These are phyloP conservation scores for Crucihimalaya himalaica DNA, from an alignment of 345 rosid genomes.

Conservation along the genomic window DNA sequence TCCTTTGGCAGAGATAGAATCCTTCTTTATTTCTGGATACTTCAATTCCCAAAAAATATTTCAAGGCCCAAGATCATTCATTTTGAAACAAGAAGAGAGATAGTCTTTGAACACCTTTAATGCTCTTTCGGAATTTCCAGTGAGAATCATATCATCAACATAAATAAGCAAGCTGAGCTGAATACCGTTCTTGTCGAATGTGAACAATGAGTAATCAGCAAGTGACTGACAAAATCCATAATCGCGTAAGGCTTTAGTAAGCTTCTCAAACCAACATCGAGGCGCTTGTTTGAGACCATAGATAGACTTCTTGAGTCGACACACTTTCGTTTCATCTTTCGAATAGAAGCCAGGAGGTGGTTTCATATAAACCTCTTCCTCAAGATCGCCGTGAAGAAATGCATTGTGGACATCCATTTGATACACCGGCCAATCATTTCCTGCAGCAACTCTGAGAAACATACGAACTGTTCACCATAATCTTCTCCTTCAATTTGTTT, in stretches of 20 bases:
- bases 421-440: too few relatives aligned
- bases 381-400: too few relatives aligned
- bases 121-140: fast-evolving
- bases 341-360: too few relatives aligned
- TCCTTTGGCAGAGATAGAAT: not conserved
- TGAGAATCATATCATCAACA: not conserved
- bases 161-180: not conserved
- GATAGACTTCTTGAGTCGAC: not conserved
- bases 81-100: not conserved
- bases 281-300: not conserved
- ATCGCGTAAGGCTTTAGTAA: not conserved
- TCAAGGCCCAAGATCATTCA: not conserved
- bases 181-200: not conserved
- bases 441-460: too few relatives aligned
- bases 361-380: too few relatives aligned
- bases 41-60: not conserved
- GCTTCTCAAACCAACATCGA: not conserved
- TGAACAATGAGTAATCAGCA: not conserved
- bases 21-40: not conserved
- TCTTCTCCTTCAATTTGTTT: too few relatives aligned
- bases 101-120: too few relatives aligned
- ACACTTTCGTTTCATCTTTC: not conserved
- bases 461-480: too few relatives aligned
- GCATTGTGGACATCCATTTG: too few relatives aligned
- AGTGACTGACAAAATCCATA: not conserved